Evolutionary conservation across 768 basidiomycete species (phyloP).

Genomic region (Xerocomellus dryophilus): DNA sequence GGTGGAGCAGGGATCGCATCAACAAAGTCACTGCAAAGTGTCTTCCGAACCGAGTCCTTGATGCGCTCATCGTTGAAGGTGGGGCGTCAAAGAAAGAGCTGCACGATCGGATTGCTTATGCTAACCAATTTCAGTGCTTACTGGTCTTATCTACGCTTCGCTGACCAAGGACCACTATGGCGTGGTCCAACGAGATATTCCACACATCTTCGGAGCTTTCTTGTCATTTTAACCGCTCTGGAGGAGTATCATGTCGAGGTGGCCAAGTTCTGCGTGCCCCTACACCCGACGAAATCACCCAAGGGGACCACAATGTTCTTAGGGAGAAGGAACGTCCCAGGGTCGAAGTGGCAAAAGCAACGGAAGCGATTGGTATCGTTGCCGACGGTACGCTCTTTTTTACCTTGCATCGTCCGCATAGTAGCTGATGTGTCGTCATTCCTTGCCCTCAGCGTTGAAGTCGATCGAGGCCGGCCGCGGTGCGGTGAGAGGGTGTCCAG

Average conservation of each 20-base stretch:
- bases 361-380: slow-evolving; percentile 51
- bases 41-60: slow-evolving; percentile 60
- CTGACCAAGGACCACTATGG: slow-evolving; percentile 82
- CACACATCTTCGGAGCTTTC: slow-evolving; percentile 75
- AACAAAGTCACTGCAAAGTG: slow-evolving; percentile 51
- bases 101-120: neutral
- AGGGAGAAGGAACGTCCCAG: slow-evolving; percentile 38
- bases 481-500: too few relatives aligned
- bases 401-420: too few relatives aligned
- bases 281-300: slow-evolving; percentile 32
- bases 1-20: slow-evolving; percentile 59
- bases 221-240: slow-evolving; percentile 57
- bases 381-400: slow-evolving; percentile 50
- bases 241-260: slow-evolving; percentile 64
- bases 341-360: slow-evolving; percentile 53
- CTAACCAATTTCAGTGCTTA: slow-evolving; percentile 39
- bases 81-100: neutral
- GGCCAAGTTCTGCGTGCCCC: slow-evolving; percentile 39
- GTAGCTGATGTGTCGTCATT: neutral
- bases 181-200: slow-evolving; percentile 81
- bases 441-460: slow-evolving; percentile 46
- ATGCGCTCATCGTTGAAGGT: slow-evolving; percentile 65
- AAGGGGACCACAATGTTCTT: slow-evolving; percentile 33
- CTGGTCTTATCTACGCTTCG: slow-evolving; percentile 66
- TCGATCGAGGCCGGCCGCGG: too few relatives aligned